Base-by-base conservation (phyloP, 352 stramenopile species). In the Thraustochytrium striatum region DNA sequence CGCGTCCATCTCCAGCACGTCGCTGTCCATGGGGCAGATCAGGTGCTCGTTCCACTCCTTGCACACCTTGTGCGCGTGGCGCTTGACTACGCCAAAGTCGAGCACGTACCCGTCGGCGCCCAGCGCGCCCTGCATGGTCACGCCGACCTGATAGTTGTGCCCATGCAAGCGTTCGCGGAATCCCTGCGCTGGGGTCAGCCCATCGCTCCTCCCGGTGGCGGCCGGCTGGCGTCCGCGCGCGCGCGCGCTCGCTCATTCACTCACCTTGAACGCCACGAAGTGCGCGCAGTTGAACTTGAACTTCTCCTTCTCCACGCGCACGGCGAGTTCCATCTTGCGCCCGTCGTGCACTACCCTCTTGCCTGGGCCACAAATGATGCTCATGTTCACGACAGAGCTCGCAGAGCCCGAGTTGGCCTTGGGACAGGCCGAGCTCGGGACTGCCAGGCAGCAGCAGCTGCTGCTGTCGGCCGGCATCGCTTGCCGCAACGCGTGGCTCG, bases 1-100 rank as follows among this genome's bases (percentile, higher is more conserved):
- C 25, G 91, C 88, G 16, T 61, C 78, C 36, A 93, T 92, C 61
- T 93, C 90, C 11, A 98, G 84, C 3, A 94, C 92, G 81, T 98
- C 89, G 61, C 92, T 97, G 69, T 94, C 89, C 86, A 94, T 96
- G 0, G 95, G 95, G 70, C 96, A 95, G 7, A 99, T 86, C 83
- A 99, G 98, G 41, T 94, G 93, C 85, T 98, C 94, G 85, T 99
- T 98, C 79, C 98, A 82, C 79, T 95, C 86, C 84, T 97, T 97
- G 86, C 95, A 98, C 59, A 98, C 90, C 13, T 92, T 35, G 35
- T 28, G 38, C n/a, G 57, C 70, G n/a, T 72, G 70, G 5, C 78
- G 69, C 52, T 98, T 99, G 79, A 99, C 94, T 73, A 97, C 91
- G 41, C 95, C 95, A 90, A 98, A 98, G 84, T 98, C 95, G 19